A percentile compares a stretch with the other conserved stretches of the same genome.
These are phyloP conservation scores for Psilocybe azurescens DNA, from an alignment of 768 basidiomycete genomes.

Conservation along the genomic window DNA sequence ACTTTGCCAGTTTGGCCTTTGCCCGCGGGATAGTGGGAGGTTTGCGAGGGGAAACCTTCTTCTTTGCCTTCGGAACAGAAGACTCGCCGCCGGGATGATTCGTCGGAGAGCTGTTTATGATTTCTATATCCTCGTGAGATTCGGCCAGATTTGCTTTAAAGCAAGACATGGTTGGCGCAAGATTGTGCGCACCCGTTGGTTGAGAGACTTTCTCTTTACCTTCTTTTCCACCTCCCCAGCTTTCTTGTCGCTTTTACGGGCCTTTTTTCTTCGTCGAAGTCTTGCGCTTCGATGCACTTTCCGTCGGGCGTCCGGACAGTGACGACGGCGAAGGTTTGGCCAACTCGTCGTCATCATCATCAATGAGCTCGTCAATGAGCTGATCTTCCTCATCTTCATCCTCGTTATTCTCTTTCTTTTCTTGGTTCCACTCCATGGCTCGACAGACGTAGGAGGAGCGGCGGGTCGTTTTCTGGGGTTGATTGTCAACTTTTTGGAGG, in stretches of 20 bases:
- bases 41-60: slow-evolving; percentile 54
- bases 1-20: slow-evolving; percentile 43
- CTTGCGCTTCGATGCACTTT: slow-evolving; percentile 54
- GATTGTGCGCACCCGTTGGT: slow-evolving; percentile 39
- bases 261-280: slow-evolving; percentile 54
- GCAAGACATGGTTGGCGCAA: slow-evolving; percentile 46
- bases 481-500: slow-evolving; percentile 24
- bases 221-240: slow-evolving; percentile 50
- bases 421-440: slow-evolving; percentile 5
- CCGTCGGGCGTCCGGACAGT: slow-evolving; percentile 30
- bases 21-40: slow-evolving; percentile 40
- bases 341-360: slow-evolving; percentile 45
- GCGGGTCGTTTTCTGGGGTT: slow-evolving; percentile 26
- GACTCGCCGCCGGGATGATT: slow-evolving; percentile 29
- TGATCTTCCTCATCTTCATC: slow-evolving; percentile 81
- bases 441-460: slow-evolving; percentile 16
- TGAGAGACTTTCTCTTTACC: slow-evolving; percentile 44
- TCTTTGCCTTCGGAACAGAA: slow-evolving; percentile 50
- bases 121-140: slow-evolving; percentile 38
- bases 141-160: slow-evolving; percentile 47
- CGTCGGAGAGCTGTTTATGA: slow-evolving; percentile 29
- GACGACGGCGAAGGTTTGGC: slow-evolving; percentile 37
- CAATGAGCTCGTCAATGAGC: slow-evolving; percentile 78
- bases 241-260: slow-evolving; percentile 58
- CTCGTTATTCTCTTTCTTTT: slow-evolving; percentile 53